Percentiles rank a stretch among this genome's conserved stretches.
Conservation (phyloP, 345 rosid species). For the Pistacia atlantica region DNA sequence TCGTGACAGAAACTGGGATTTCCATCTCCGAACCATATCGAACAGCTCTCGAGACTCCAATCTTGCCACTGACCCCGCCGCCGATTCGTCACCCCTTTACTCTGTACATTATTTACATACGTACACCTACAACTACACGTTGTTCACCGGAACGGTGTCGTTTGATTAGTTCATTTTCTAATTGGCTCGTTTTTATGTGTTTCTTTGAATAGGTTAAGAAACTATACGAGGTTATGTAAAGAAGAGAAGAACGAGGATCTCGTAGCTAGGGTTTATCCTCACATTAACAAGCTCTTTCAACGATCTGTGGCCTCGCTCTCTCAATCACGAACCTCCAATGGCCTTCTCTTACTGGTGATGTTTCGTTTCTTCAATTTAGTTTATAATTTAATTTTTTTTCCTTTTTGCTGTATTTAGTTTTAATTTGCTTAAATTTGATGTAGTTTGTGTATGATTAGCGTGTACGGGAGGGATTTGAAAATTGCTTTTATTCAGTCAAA, state of each 20-base stretch:
- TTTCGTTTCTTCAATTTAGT: not conserved
- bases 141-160: not conserved
- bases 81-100: constrained; percentile 77
- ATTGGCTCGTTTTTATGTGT: not conserved
- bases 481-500: not conserved
- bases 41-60: constrained; percentile 74
- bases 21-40: constrained; percentile 67
- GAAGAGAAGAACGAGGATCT: constrained; percentile 75
- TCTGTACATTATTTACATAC: constrained; percentile 44
- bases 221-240: constrained; percentile 70
- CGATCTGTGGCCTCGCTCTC: constrained; percentile 77
- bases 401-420: not conserved
- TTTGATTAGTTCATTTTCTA: not conserved
- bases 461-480: too few species aligned
- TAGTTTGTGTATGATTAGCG: not conserved
- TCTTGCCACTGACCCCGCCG: constrained; percentile 70
- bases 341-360: constrained; percentile 79
- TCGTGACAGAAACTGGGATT: constrained; percentile 70
- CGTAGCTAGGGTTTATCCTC: constrained; percentile 85
- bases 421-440: not conserved
- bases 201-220: constrained; percentile 59
- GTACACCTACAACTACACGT: not conserved
- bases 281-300: constrained; percentile 82
- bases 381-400: not conserved
- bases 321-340: constrained; percentile 63